Percentiles rank a stretch among this genome's conserved stretches.
These are phyloP conservation scores for Rhododendron ovatum DNA, from an alignment of 148 eudicot genomes.

Conservation along the genomic window DNA sequence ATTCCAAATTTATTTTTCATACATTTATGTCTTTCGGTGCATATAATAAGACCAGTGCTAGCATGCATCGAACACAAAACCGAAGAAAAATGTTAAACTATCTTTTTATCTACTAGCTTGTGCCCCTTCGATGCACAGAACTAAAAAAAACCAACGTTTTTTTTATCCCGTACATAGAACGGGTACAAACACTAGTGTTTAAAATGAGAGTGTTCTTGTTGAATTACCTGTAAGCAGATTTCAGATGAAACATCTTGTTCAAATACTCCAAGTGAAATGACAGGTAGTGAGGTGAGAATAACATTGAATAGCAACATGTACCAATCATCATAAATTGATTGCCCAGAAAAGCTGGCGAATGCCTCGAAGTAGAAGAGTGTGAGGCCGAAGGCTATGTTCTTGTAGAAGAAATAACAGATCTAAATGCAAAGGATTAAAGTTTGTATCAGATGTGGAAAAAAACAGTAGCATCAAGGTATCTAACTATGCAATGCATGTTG, in stretches of 20 bases:
- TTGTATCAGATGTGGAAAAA: background rate
- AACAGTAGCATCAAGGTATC: background rate
- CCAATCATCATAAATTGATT: constrained; percentile 70
- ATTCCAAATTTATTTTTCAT: too few relatives aligned
- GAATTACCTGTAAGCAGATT: constrained; percentile 57
- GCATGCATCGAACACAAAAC: too few relatives aligned
- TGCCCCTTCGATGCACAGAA: too few relatives aligned
- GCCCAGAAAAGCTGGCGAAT: constrained; percentile 68
- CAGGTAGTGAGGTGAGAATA: constrained; percentile 46
- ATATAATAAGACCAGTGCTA: too few relatives aligned
- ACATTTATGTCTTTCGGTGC: too few relatives aligned
- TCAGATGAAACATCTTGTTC: constrained; percentile 80
- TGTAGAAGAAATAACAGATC: constrained; percentile 82
- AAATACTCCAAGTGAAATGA: constrained; percentile 71
- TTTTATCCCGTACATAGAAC: too few relatives aligned
- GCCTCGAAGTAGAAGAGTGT: constrained; percentile 82
- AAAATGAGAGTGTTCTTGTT: background rate
- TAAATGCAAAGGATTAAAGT: constrained; percentile 19
- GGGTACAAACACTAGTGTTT: too few relatives aligned
- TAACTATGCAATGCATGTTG: background rate
- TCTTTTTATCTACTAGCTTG: too few relatives aligned
- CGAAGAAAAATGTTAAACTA: too few relatives aligned
- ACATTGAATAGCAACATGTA: constrained; percentile 58
- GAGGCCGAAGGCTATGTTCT: constrained; percentile 76
- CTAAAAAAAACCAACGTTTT: too few relatives aligned